Evolutionary conservation across 2,329 filamentous ascomycete species (phyloP).

Genomic region (Leptographium galeiforme): DNA sequence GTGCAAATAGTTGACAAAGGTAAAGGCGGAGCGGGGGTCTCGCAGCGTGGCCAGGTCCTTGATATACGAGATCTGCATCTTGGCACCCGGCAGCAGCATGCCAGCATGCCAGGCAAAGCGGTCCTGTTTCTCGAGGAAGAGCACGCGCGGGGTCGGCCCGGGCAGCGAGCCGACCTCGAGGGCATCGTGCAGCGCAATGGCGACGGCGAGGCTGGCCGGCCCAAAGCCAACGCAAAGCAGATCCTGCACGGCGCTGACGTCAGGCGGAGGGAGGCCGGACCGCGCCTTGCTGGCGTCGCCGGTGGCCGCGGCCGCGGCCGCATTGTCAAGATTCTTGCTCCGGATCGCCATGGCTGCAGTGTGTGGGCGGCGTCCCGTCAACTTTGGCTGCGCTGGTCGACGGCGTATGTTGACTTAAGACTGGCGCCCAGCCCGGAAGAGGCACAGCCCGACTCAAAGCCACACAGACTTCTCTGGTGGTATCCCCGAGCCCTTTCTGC

Average conservation of each 20-base stretch:
- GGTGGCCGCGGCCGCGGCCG: background rate
- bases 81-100: conserved; percentile 84
- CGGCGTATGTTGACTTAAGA: background rate
- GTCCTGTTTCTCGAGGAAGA: conserved; percentile 77
- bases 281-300: background rate
- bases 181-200: conserved; percentile 77
- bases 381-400: background rate
- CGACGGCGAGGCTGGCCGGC: conserved; percentile 78
- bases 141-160: conserved; percentile 49
- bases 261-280: conserved; percentile 3
- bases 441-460: background rate
- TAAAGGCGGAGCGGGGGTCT: conserved; percentile 81
- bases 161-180: conserved; percentile 36
- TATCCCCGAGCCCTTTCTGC: background rate
- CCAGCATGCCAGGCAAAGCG: conserved; percentile 87
- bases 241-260: conserved; percentile 56
- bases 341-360: background rate
- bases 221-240: conserved; percentile 87
- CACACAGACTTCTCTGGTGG: background rate
- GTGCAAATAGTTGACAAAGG: conserved; percentile 90
- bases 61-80: conserved; percentile 96
- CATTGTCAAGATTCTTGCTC: background rate
- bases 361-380: too few species aligned
- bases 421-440: background rate
- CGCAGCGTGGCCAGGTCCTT: conserved; percentile 88